Percentiles rank a stretch among this genome's conserved stretches.
Conservation (phyloP, 305 asterid genomes). For the Nicotiana rustica region DNA sequence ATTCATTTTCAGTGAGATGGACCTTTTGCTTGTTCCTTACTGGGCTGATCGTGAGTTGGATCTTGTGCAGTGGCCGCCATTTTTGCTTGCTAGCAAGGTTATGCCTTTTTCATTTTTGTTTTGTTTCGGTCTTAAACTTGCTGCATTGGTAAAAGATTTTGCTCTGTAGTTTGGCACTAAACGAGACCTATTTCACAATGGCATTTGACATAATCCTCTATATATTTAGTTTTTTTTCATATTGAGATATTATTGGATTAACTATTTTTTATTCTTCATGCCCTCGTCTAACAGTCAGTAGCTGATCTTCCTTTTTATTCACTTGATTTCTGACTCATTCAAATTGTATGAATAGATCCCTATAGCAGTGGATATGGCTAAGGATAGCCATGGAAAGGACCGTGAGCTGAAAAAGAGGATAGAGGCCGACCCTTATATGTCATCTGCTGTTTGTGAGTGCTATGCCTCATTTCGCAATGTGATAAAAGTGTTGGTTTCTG, state of each 20-base stretch:
- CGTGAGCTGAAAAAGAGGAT: conserved; percentile 93
- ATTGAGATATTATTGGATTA: conserved; percentile 4
- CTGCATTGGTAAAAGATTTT: neutral
- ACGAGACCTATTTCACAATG: neutral
- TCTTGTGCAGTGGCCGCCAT: conserved; percentile 98
- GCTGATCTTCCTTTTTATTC: conserved; percentile 8
- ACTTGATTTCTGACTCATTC: conserved; percentile 25
- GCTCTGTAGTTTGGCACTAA: neutral
- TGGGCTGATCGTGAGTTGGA: conserved; percentile 99
- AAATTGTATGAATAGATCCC: conserved; percentile 68
- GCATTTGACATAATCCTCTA: neutral
- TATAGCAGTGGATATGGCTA: conserved; percentile 99
- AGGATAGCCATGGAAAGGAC: conserved; percentile 94
- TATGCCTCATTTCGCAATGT: conserved; percentile 92
- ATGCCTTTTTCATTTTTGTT: no score
- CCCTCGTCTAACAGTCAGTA: conserved; percentile 16
- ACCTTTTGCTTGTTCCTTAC: conserved; percentile 97
- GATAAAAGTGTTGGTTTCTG: conserved; percentile 74
- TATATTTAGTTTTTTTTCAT: neutral
- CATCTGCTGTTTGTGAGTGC: conserved; percentile 96
- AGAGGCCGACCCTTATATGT: conserved; percentile 81
- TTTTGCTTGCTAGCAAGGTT: conserved; percentile 99
- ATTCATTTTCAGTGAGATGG: conserved; percentile 83
- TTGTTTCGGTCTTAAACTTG: neutral
- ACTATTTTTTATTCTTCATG: neutral